Percentiles rank a stretch among this genome's conserved stretches.
phyloP scores from a whole-genome alignment of 306 rosid genomes.

The Rosa lucieae region DNA sequence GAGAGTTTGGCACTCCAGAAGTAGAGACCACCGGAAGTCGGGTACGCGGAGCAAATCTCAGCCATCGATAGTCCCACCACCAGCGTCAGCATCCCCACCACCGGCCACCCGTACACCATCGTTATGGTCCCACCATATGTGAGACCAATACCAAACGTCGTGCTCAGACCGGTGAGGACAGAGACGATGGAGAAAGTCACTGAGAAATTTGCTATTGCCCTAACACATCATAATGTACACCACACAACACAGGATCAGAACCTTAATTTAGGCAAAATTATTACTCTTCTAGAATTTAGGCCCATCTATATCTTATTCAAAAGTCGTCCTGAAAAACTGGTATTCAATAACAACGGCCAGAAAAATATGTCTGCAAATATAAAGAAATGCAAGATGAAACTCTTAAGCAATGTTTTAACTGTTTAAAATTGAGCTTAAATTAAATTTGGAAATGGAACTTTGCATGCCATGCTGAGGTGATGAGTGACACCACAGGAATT shows the following conservation, averaged over 20 bases:
- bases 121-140: conserved; percentile 39
- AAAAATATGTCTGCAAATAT: background rate
- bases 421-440: background rate
- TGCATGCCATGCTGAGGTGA: background rate
- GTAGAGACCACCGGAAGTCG: conserved; percentile 55
- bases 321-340: background rate
- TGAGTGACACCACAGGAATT: background rate
- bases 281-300: background rate
- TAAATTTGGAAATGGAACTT: background rate
- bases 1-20: conserved; percentile 49
- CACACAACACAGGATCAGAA: background rate
- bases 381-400: background rate
- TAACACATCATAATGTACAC: conserved; percentile 7
- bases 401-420: background rate
- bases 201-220: conserved; percentile 43
- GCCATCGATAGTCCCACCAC: conserved; percentile 44
- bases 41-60: conserved; percentile 50
- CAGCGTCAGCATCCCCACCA: conserved; percentile 35
- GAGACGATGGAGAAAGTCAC: conserved; percentile 46
- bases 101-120: conserved; percentile 46
- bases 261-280: background rate
- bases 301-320: background rate
- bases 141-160: conserved; percentile 33
- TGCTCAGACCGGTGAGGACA: conserved; percentile 41
- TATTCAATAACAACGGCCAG: conserved; percentile 10